Base-by-base conservation (phyloP, 1,284 basidiomycete genomes). In the Marasmius fiardii region DNA sequence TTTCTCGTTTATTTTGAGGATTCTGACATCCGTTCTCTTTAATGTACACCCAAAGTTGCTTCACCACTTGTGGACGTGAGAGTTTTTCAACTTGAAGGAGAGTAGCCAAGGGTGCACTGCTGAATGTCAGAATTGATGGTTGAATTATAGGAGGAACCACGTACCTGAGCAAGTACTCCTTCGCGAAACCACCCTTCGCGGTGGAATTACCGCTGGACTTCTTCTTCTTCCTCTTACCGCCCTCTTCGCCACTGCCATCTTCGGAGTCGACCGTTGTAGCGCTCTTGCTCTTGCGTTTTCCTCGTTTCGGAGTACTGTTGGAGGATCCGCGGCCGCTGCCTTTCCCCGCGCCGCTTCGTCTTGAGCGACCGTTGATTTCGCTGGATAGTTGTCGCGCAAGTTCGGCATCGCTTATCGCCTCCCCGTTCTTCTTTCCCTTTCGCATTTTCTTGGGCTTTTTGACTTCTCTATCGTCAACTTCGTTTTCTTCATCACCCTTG, bases 1-100 rank as follows among this genome's bases (percentile, higher is more conserved):
- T 94, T 69, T 93, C 88, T 58, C 82, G 81, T 71, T 79, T 88
- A 71, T 94, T 90, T 6, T 67, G 67, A 3, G 92, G 91, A 66
- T 94, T 92, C 71, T 95, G 92, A 47, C 94, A 74, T 33, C 85
- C 75, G 60, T 91, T 81, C 10, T 67, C 75, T 67, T 91, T 93
- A 71, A 95, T 94, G 69, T 94, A 88, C 11, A 79, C 82, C 92
- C 92, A 95, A 3, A 95, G 72, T 58, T 85, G 83, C 69, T 94
- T 95, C 49, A 94, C 92, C 33, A 92, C 88, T 65, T 92, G 91
- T n/a, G 90, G 90, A 26, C 93, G 86, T 20, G 92, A 90, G 57
- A 92, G 75, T 69, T 81, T 82, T 41, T 82, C 79, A 23, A 74
- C 70, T 34, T 77, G 71, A 21, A 90, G 69, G 33, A 92, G 71